Evolutionary conservation across 2,329 filamentous ascomycete species (phyloP).

Genomic region (Talaromyces sp.): DNA sequence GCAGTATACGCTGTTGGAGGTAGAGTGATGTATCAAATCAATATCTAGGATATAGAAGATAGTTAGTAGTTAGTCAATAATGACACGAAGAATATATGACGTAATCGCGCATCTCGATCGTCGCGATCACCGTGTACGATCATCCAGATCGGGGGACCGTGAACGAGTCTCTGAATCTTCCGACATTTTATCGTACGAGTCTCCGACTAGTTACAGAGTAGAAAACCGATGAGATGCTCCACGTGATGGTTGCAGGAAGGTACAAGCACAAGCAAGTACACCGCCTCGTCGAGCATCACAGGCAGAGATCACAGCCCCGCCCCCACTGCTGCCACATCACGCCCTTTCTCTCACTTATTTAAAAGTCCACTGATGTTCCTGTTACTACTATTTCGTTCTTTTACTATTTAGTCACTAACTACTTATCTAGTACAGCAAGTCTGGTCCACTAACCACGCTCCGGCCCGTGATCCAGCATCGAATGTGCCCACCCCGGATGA

Average conservation of each 20-base stretch:
- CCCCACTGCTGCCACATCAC: background rate
- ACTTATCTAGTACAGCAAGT: background rate
- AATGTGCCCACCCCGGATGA: background rate
- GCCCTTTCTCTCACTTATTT: background rate
- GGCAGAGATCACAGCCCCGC: background rate
- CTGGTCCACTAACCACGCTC: background rate
- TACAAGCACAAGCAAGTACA: background rate
- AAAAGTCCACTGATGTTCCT: background rate
- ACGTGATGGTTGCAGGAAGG: background rate
- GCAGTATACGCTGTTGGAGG: slow-evolving; percentile 33
- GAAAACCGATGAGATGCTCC: background rate
- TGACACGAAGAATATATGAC: background rate
- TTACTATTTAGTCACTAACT: background rate
- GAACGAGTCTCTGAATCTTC: background rate
- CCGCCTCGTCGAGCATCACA: background rate
- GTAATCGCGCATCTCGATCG: background rate
- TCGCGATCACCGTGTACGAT: background rate
- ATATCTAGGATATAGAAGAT: background rate
- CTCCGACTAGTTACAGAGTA: background rate
- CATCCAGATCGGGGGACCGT: background rate
- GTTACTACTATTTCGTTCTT: background rate
- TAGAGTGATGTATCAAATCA: slow-evolving; percentile 25
- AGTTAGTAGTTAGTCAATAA: background rate
- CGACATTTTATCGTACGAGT: background rate
- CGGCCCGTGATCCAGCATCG: background rate